These are phyloP conservation scores for Boletus subcaerulescens DNA, from an alignment of 768 basidiomycete species.

Conservation along the genomic window DNA sequence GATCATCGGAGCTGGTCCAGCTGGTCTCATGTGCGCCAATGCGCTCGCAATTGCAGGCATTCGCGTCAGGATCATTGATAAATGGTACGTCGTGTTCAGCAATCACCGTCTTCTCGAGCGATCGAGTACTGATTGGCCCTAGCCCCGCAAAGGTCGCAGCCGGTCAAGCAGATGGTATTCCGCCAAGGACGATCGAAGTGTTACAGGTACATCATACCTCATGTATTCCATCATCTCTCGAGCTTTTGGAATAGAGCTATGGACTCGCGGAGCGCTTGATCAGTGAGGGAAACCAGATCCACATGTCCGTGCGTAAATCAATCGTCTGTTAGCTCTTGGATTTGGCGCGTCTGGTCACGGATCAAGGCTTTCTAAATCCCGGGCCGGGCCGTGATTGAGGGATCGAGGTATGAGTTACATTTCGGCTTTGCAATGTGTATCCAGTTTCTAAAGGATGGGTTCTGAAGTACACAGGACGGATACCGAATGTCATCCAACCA, in stretches of 20 bases:
- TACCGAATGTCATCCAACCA: constrained; percentile 55
- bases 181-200: constrained; percentile 52
- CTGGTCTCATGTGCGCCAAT: constrained; percentile 68
- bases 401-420: constrained; percentile 46
- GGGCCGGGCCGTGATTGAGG: constrained; percentile 52
- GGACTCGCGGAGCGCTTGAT: constrained; percentile 51
- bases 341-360: neutral
- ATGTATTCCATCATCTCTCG: neutral
- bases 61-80: constrained; percentile 47
- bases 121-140: neutral
- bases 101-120: neutral
- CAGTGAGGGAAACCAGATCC: constrained; percentile 61
- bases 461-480: constrained; percentile 59
- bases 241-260: neutral
- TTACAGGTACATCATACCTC: constrained; percentile 36
- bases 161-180: constrained; percentile 55
- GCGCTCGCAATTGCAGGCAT: constrained; percentile 43
- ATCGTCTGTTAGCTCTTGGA: neutral
- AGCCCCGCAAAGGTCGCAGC: constrained; percentile 41
- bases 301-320: constrained; percentile 59
- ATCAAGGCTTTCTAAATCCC: constrained; percentile 72
- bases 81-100: constrained; percentile 30
- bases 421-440: neutral
- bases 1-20: constrained; percentile 48
- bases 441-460: neutral